Conservation (phyloP, 371 early-diverging fungal species). For the Syncephalastrum sp. region DNA sequence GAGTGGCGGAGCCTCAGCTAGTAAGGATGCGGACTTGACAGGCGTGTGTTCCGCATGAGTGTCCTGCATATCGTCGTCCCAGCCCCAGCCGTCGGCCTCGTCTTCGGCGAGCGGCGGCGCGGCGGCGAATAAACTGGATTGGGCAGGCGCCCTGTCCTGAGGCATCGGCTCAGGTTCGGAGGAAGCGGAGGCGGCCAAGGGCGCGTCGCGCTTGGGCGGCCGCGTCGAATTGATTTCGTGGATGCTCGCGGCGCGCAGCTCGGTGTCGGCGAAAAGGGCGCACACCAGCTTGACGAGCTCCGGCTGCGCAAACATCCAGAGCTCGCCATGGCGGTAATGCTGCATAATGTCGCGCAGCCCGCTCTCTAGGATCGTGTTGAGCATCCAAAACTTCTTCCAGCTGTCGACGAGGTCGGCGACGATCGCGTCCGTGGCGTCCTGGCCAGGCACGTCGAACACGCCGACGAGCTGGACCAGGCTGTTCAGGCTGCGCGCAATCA, state of each 20-base stretch:
- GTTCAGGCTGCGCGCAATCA: slow-evolving; percentile 51
- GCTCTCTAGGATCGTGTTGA: slow-evolving; percentile 67
- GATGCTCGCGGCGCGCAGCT: slow-evolving; percentile 59
- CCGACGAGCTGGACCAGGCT: slow-evolving; percentile 53
- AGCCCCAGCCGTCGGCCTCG: too few relatives aligned
- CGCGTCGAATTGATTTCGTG: slow-evolving; percentile 51
- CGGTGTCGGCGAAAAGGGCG: slow-evolving; percentile 73
- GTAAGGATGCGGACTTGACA: too few relatives aligned
- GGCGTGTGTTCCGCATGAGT: too few relatives aligned
- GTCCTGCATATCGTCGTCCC: too few relatives aligned
- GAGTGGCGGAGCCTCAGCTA: too few relatives aligned
- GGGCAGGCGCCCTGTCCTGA: too few relatives aligned
- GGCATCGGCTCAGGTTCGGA: too few relatives aligned
- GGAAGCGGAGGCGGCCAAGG: too few relatives aligned
- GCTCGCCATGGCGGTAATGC: slow-evolving; percentile 49
- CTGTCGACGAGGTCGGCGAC: slow-evolving; percentile 39
- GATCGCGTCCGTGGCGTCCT: slow-evolving; percentile 34
- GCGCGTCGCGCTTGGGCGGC: neutral
- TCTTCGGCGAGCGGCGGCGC: too few relatives aligned
- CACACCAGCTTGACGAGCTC: slow-evolving; percentile 61
- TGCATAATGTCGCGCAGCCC: slow-evolving; percentile 73
- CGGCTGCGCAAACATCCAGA: slow-evolving; percentile 54
- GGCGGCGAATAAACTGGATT: too few relatives aligned
- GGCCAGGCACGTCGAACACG: slow-evolving; percentile 47
- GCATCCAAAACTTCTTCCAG: slow-evolving; percentile 59